Evolutionary conservation across 768 basidiomycete genomes (phyloP), one percentile per base, ranked within the genome.

Genomic region (Cantharellus anzutake): DNA sequence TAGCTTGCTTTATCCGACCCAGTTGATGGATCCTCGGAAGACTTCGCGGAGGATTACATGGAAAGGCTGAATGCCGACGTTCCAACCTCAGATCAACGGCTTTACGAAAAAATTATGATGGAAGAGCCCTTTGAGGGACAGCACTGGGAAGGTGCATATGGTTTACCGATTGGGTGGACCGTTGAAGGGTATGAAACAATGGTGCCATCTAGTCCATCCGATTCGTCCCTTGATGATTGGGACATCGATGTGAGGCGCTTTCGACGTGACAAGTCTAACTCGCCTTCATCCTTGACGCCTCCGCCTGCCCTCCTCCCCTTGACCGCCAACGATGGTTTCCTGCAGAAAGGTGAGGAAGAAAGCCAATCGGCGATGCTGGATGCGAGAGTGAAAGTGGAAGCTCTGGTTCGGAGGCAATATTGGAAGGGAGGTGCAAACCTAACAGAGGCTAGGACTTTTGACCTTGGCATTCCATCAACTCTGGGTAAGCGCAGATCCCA

Each of bases 51-150:
- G n/a, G n/a, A n/a, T n/a, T n/a, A n/a, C n/a, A n/a, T n/a, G n/a
- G n/a, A n/a, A n/a, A n/a, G n/a, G n/a, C n/a, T n/a, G 44, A 20
- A 48, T 48, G 38, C 60, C 16, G 16, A 35, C 34, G 50, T 56
- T 41, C 69, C 87, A 4, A 86, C 83, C 2, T n/a, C n/a, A n/a
- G n/a, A n/a, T n/a, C n/a, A n/a, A n/a, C n/a, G n/a, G n/a, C n/a
- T n/a, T 48, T 91, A 88, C 88, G 73, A 75, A 61, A 76, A 80
- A n/a, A 89, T 91, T 57, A 75, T 90, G 14, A 77, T 77, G 0
- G 86, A 87, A 65, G 87, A 89, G 60, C 85, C 86, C 2, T 84
- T 86, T 62, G 84, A 89, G 68, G 88, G 84, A 14, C 80, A 89
- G 62, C 87, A 89, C 65, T 89, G 86, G 86, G 78, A 85, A 66